Base-by-base conservation (phyloP, 1,284 basidiomycete genomes). In the Rhizoctonia solani region DNA sequence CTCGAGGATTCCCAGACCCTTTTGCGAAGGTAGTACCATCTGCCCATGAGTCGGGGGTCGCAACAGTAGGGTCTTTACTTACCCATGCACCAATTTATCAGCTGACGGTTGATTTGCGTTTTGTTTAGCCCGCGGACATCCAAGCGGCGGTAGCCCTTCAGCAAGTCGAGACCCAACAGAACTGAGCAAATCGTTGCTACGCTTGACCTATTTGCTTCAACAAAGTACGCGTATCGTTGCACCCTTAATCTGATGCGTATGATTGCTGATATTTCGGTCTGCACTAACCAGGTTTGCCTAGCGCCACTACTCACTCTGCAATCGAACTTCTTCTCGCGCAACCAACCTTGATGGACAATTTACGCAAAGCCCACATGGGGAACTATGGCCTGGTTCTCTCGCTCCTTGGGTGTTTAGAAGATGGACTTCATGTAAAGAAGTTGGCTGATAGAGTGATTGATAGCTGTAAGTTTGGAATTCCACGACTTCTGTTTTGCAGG, bases 391-490 rank as follows among this genome's bases (percentile, higher is more conserved):
- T 95, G 49, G 88, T 98, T 27, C 83, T 97, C 27, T 93, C 92
- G 74, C 82, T 98, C 27, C 81, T 98, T 1, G 94, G 95, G 9
- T 93, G 89, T 71, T 78, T 98, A 44, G 95, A 97, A 72, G 83
- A 90, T 66, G 95, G 95, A 0, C 77, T 87, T 25, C 82, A 86
- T 72, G 85, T 88, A 13, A 98, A 98, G 80, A 86, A 82, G 58
- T 80, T 97, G 1, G 94, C 94, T 0, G 95, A 98, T 78, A 82
- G 85, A 13, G 85, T 97, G 67, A 89, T 98, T 68, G 94, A 98
- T 74, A 83, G 87, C 63, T 93, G 95, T 93, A 73, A 71, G 90
- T 50, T 27, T 37, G 29, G 16, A 39, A 30, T 19, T 6, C 13
- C 21, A n/a, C 11, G 53, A 9, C 32, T 34, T 58, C 13, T 41